Percentiles rank a stretch among this genome's conserved stretches.
phyloP scores from a whole-genome alignment of 2,329 filamentous ascomycete species.

The Fusarium sacchari region DNA sequence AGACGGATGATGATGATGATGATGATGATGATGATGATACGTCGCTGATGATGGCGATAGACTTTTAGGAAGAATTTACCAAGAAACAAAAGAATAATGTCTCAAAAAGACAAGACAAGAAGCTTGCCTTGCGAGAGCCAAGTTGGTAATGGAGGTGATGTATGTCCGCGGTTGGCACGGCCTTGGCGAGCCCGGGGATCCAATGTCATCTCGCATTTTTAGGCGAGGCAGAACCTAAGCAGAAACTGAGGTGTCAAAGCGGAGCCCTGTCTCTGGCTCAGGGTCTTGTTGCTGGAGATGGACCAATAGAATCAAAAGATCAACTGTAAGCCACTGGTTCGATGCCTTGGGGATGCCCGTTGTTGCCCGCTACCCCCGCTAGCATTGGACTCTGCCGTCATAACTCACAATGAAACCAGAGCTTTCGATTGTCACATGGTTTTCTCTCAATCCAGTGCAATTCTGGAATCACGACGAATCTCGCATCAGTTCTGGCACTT shows the following conservation, averaged over 20 bases:
- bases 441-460: slow-evolving; percentile 11
- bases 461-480: slow-evolving; percentile 30
- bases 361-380: slow-evolving; percentile 17
- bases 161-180: slow-evolving; percentile 34
- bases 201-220: slow-evolving; percentile 44
- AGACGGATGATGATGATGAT: too few species aligned
- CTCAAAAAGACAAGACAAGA: slow-evolving; percentile 8
- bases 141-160: slow-evolving; percentile 18
- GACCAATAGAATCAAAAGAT: not conserved
- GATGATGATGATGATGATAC: not conserved
- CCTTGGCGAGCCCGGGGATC: slow-evolving; percentile 30
- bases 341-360: not conserved
- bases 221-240: slow-evolving; percentile 18
- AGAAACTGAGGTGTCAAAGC: slow-evolving; percentile 9
- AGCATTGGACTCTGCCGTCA: slow-evolving; percentile 15
- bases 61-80: not conserved
- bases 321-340: slow-evolving; percentile 13
- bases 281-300: not conserved
- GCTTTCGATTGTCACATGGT: slow-evolving; percentile 23
- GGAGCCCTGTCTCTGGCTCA: slow-evolving; percentile 1
- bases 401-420: not conserved
- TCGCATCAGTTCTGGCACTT: slow-evolving; percentile 17
- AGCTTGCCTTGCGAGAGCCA: not conserved
- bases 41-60: not conserved
- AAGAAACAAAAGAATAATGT: slow-evolving; percentile 12